A percentile compares a stretch with the other conserved stretches of the same genome.
These are phyloP conservation scores for Acanthamoeba healyi DNA, from an alignment of 208 protist genomes.

Conservation along the genomic window DNA sequence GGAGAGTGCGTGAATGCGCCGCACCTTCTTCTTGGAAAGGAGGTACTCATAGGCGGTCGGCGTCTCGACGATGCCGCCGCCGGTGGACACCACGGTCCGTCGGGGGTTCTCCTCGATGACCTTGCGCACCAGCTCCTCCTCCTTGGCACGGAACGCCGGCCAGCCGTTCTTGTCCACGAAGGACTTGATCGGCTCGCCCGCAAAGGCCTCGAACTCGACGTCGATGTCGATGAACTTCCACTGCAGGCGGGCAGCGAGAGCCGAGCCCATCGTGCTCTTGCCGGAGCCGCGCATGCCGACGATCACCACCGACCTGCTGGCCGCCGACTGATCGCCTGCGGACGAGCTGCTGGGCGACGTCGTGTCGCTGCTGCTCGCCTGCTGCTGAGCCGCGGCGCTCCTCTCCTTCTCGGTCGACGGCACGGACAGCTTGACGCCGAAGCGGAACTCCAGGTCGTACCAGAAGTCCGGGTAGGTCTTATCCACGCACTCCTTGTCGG, in stretches of 20 bases:
- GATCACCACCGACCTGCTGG: conserved; percentile 78
- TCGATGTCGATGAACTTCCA: conserved; percentile 89
- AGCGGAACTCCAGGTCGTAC: conserved; percentile 83
- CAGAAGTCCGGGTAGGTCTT: conserved; percentile 92
- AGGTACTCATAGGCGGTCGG: conserved; percentile 74
- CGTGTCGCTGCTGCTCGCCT: neutral
- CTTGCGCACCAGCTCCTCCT: conserved; percentile 79
- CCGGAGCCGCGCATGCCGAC: conserved; percentile 88
- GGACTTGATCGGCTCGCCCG: conserved; percentile 66
- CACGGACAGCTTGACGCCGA: conserved; percentile 34
- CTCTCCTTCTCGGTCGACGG: conserved; percentile 25
- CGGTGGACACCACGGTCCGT: conserved; percentile 82
- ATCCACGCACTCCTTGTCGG: conserved; percentile 89
- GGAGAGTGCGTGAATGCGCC: neutral
- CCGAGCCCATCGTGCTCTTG: conserved; percentile 86
- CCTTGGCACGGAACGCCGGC: conserved; percentile 84
- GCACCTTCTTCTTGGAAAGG: conserved; percentile 19
- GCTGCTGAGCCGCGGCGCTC: neutral
- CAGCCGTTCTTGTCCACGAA: conserved; percentile 84
- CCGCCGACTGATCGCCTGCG: neutral
- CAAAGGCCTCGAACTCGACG: conserved; percentile 77
- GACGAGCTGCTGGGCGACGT: neutral
- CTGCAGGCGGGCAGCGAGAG: conserved; percentile 75
- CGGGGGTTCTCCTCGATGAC: conserved; percentile 56
- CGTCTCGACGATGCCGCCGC: conserved; percentile 89